Base-by-base conservation (phyloP, 163 green algal genomes). In the Coccomyxa subellipsoidea region DNA sequence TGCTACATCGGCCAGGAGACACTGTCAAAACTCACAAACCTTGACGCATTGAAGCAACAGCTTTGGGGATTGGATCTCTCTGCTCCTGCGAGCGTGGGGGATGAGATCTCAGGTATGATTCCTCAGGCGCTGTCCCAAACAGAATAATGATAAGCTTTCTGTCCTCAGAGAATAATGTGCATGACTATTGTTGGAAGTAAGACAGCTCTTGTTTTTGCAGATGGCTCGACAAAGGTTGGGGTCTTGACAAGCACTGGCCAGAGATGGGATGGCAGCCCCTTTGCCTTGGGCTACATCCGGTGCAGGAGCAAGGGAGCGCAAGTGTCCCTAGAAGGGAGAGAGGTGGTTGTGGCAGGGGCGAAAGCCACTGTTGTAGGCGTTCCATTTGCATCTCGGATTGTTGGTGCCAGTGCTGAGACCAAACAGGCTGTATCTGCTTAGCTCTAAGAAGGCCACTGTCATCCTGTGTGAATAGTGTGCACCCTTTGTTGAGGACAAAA, bases 1-100 rank as follows among this genome's bases (percentile, higher is more conserved):
- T 96, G 93, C 82, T 96, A 93, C 84, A 92, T 96, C 7, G 92
- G 87, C 2, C 91, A 96, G 79, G 92, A 96, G 83, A 94, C 91
- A 9, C 79, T 96, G 10, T 81, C 92, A 69, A 95, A 95, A 84
- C 87, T 95, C 59, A 77, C 88, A 69, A 87, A 88, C 66, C 82
- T 85, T 9, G 82, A 93, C 66, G 92, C 88, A 25, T 83, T 87
- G 29, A 87, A 83, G 78, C 80, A 90, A 81, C 87, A 94, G 88
- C 85, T 96, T 80, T 94, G 90, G 85, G 89, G 87, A 0, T 81
- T 96, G 59, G 29, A 84, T 7, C 81, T 93, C 31, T 79, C 80
- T n/a, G 84, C 54, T 5, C 81, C 86, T 32, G 84, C 76, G 7
- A 15, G 70, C 66, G 69, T 80, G 18, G 84, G 87, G 21, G 79